Evolutionary conservation across 2,329 filamentous ascomycete genomes (phyloP).

Genomic region (Ophiostoma montium): DNA sequence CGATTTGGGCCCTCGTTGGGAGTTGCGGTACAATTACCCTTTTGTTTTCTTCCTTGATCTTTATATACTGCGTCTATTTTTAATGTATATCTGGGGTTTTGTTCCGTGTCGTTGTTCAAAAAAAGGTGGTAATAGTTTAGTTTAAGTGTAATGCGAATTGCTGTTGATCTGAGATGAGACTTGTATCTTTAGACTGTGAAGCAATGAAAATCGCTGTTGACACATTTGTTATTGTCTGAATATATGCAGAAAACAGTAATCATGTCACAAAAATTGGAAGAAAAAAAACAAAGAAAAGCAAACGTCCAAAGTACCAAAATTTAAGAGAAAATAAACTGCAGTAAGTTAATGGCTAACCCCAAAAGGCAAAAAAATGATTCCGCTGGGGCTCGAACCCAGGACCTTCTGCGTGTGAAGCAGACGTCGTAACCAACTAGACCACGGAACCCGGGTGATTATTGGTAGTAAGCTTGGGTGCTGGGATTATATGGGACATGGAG

Average conservation of each 20-base stretch:
- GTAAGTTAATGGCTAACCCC: not conserved
- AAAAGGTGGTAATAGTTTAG: no score
- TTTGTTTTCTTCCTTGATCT: not conserved
- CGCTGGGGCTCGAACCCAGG: slow-evolving; percentile 5
- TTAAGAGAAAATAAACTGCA: not conserved
- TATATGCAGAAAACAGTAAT: no score
- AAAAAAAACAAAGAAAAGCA: not conserved
- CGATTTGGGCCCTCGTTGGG: not conserved
- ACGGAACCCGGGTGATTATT: not conserved
- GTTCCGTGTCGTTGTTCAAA: not conserved
- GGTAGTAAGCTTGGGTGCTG: not conserved
- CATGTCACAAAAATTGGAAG: not conserved
- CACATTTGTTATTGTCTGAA: no score
- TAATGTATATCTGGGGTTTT: slow-evolving; percentile 1
- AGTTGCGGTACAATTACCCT: not conserved
- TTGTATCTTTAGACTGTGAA: no score
- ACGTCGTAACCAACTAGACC: slow-evolving; percentile 6
- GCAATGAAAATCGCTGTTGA: no score
- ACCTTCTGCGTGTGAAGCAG: slow-evolving; percentile 5
- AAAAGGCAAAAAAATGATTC: slow-evolving; percentile 2
- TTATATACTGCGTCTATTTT: not conserved
- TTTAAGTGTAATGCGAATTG: no score
- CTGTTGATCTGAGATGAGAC: no score
- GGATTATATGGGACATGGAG: not conserved
- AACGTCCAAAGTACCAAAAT: not conserved